These are phyloP conservation scores for Lasiodiplodia sp. DNA, from an alignment of 2,329 filamentous ascomycete genomes.

Conservation along the genomic window DNA sequence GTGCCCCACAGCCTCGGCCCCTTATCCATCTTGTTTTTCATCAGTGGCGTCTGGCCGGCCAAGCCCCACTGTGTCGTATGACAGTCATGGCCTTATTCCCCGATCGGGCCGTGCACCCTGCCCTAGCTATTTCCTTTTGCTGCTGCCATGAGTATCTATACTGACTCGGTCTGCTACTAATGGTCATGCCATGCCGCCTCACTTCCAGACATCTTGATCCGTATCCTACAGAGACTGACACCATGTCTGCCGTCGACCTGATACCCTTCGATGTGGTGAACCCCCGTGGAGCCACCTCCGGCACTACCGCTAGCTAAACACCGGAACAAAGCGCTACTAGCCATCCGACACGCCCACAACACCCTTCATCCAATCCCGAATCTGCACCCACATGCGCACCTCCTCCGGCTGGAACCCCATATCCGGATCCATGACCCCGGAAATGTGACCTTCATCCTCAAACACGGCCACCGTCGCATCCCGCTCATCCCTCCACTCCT, in stretches of 20 bases:
- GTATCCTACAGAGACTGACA: too few species aligned
- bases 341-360: not conserved
- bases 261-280: too few species aligned
- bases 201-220: too few species aligned
- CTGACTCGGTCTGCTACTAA: not conserved
- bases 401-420: constrained; percentile 4
- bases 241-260: too few species aligned
- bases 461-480: not conserved
- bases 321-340: not conserved
- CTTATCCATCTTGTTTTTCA: not conserved
- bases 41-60: not conserved
- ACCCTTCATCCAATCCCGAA: constrained; percentile 15
- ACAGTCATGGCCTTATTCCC: not conserved
- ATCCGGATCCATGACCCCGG: not conserved
- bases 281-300: too few species aligned
- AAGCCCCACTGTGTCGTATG: not conserved
- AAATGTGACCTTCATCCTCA: constrained; percentile 7
- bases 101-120: not conserved
- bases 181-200: too few species aligned
- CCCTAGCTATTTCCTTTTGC: not conserved
- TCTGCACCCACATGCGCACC: not conserved
- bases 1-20: not conserved
- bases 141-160: not conserved
- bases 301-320: too few species aligned
- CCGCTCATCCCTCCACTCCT: constrained; percentile 5